A percentile compares a stretch with the other conserved stretches of the same genome.
phyloP scores from a whole-genome alignment of 2,329 filamentous ascomycete species.

The Botrytis aclada region DNA sequence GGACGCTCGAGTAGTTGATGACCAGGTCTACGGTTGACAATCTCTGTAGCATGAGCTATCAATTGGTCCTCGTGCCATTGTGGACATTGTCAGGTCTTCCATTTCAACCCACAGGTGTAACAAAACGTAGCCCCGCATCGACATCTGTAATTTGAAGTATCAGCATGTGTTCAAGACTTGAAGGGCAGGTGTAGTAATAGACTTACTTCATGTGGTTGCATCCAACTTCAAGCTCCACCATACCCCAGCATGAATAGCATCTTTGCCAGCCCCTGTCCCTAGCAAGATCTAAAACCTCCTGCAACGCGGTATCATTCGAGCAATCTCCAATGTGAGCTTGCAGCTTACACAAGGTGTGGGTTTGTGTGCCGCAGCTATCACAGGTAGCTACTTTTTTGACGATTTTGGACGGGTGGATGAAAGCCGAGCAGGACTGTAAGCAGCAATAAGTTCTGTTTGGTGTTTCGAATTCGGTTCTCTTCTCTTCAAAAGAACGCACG shows the following conservation, averaged over 20 bases:
- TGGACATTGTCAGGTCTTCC: constrained; percentile 43
- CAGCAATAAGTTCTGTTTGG: constrained; percentile 52
- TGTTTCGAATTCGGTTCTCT: constrained; percentile 49
- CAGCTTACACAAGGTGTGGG: constrained; percentile 52
- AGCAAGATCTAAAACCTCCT: constrained; percentile 44
- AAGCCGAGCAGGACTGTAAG: constrained; percentile 43
- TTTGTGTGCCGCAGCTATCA: constrained; percentile 41
- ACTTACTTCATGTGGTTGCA: constrained; percentile 58
- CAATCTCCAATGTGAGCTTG: constrained; percentile 47
- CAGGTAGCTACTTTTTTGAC: constrained; percentile 42
- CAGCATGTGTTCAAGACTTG: neutral
- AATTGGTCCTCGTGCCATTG: constrained; percentile 42
- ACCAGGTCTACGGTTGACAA: constrained; percentile 32
- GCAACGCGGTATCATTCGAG: constrained; percentile 42
- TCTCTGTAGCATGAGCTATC: constrained; percentile 36
- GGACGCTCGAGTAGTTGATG: neutral
- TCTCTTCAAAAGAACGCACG: constrained; percentile 40
- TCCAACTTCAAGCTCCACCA: constrained; percentile 50
- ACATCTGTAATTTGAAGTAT: constrained; percentile 40
- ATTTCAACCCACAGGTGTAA: constrained; percentile 45
- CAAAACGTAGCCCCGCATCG: constrained; percentile 49
- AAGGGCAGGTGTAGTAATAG: neutral
- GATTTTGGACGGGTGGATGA: constrained; percentile 43
- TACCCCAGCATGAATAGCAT: constrained; percentile 45
- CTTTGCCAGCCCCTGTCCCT: constrained; percentile 48